Evolutionary conservation across 441 rosid genomes (phyloP), one percentile per base, ranked within the genome.

Genomic region (Eruca vesicaria): DNA sequence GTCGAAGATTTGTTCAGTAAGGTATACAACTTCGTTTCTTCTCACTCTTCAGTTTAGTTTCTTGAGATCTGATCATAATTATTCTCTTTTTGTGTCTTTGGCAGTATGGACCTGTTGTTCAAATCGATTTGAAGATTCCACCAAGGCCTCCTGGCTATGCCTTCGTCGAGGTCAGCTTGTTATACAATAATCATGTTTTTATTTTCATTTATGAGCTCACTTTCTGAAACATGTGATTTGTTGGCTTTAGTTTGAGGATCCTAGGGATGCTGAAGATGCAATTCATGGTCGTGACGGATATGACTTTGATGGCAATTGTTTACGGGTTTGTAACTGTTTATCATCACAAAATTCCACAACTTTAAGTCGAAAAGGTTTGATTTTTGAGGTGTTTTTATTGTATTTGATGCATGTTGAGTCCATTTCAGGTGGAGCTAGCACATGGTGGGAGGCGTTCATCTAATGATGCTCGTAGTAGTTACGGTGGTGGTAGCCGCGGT

Each of bases 1-100:
- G 98, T 96, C 16, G 99, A 93, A 71, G 99, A 93, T 87, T 82
- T 96, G 84, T 96, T 96, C 76, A 83, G 84, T 79, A 93, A 96
- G 93, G 99, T 91, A 63, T 50, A 48, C 56, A 9, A 16, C 7
- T 32, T 45, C 35, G 5, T 16, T 16, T 61, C 15, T 19, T 3
- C 21, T 57, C 9, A 11, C 23, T 61, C 26, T 29, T 52, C 58
- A 19, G 9, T 50, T 38, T 50, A 23, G 56, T 2, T 50, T 3
- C 21, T 43, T 8, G 19, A 35, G 5, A 50, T 50, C 56, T 50
- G 56, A 50, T 58, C 31, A 32, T 19, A 31, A 31, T 55, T 48
- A 29, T 61, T 32, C 19, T 63, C 15, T 11, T 55, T 3, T 52
- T 52, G 53, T 29, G 9, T 50, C 2, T 26, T 3, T 11, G 23